phyloP scores from a whole-genome alignment of 2,329 filamentous ascomycete species.

The Penicillium digitatum region DNA sequence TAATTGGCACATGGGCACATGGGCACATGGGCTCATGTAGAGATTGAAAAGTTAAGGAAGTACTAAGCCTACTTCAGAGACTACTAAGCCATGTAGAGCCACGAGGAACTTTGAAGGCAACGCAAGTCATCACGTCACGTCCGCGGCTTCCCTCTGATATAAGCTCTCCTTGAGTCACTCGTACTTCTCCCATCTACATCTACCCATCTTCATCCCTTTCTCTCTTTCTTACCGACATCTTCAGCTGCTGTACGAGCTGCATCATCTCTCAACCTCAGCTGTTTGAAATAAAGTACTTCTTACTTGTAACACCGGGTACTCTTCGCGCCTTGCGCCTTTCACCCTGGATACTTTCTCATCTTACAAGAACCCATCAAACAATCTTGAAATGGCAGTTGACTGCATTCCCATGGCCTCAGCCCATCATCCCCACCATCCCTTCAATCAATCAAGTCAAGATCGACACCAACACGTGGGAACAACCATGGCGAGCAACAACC shows the following conservation, averaged over 20 bases:
- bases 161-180: neutral
- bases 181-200: neutral
- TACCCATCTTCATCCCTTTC: neutral
- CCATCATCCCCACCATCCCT: conserved; percentile 22
- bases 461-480: conserved; percentile 6
- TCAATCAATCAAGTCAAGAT: conserved; percentile 12
- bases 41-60: neutral
- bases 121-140: conserved; percentile 24
- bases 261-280: conserved; percentile 11
- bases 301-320: conserved; percentile 11
- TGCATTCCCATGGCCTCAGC: conserved; percentile 23
- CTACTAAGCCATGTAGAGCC: neutral
- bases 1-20: too few species aligned
- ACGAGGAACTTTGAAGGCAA: neutral
- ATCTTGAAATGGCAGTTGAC: conserved; percentile 16
- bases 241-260: conserved; percentile 11
- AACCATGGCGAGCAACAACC: conserved; percentile 22
- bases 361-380: neutral
- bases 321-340: neutral
- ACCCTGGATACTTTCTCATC: neutral
- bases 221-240: neutral
- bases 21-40: too few species aligned
- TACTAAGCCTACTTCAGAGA: neutral
- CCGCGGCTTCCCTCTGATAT: conserved; percentile 5
- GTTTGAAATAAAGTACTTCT: conserved; percentile 2